Conservation (phyloP, 805 yeast species). For the Maudiozyma barnettii region DNA sequence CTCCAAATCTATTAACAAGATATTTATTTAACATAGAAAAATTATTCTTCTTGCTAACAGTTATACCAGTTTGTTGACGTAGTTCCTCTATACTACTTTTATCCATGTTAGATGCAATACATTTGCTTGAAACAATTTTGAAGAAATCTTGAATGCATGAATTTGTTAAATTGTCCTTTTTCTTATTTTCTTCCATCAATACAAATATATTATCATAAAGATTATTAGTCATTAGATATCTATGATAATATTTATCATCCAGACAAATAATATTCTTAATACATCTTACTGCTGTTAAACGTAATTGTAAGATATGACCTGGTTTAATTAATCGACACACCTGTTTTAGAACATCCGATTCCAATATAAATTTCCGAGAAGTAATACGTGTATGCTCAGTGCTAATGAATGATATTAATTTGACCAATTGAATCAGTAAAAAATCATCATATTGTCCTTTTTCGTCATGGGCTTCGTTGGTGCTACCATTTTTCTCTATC, state of each 20-base stretch:
- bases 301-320: conserved; percentile 37
- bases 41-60: conserved; percentile 13
- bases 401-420: conserved; percentile 57
- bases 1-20: conserved; percentile 24
- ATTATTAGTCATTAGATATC: conserved; percentile 47
- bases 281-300: conserved; percentile 61
- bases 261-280: conserved; percentile 51
- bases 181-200: conserved; percentile 39
- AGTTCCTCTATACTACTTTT: neutral
- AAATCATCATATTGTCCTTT: conserved; percentile 30
- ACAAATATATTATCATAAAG: conserved; percentile 41
- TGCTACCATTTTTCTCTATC: conserved; percentile 23
- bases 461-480: neutral
- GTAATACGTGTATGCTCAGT: conserved; percentile 49
- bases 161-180: conserved; percentile 53
- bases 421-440: conserved; percentile 53
- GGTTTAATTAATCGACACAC: conserved; percentile 40
- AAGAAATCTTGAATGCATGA: conserved; percentile 69
- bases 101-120: conserved; percentile 2
- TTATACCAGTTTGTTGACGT: neutral
- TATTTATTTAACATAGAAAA: conserved; percentile 24
- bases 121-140: conserved; percentile 33
- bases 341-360: conserved; percentile 48
- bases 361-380: conserved; percentile 55
- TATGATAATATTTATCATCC: conserved; percentile 53